These are phyloP conservation scores for Cutaneotrichosporon dermatis DNA, from an alignment of 1,284 basidiomycete species.

Conservation along the genomic window DNA sequence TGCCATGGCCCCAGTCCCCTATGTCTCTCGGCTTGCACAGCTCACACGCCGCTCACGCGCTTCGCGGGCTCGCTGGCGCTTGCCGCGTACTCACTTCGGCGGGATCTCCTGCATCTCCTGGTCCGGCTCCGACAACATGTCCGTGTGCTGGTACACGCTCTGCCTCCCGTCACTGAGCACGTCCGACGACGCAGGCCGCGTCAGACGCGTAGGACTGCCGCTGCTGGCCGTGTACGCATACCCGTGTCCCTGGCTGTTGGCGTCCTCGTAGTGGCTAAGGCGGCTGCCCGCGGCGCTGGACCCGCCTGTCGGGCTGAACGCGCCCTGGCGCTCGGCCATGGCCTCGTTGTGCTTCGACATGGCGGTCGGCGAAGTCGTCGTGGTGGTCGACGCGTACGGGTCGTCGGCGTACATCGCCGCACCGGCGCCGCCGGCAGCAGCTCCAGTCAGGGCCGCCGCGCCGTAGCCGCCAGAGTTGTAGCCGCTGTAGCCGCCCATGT, in stretches of 20 bases:
- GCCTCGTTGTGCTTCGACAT: neutral
- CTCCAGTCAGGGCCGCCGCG: conserved; percentile 2
- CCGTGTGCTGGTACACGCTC: conserved; percentile 15
- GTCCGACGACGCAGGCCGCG: neutral
- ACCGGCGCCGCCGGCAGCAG: neutral
- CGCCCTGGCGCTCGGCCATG: conserved; percentile 21
- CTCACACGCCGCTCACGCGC: too few relatives aligned
- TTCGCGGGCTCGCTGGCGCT: neutral
- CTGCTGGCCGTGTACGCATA: neutral
- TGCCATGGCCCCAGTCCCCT: too few relatives aligned
- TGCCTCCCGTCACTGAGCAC: neutral
- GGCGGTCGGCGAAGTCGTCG: too few relatives aligned
- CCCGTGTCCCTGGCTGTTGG: neutral
- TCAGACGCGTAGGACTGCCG: neutral
- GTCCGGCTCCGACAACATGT: conserved; percentile 26
- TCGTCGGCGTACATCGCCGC: neutral
- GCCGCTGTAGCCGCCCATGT: conserved; percentile 17
- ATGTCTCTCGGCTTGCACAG: too few relatives aligned
- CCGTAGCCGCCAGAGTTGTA: conserved; percentile 15
- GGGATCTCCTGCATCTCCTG: conserved; percentile 36
- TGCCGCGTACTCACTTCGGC: conserved; percentile 27
- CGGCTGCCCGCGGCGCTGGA: neutral
- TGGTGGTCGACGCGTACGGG: too few relatives aligned
- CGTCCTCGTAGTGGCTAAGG: conserved; percentile 1
- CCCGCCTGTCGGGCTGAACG: neutral